Percentiles rank a stretch among this genome's conserved stretches.
phyloP scores from a whole-genome alignment of 345 rosid species.

The Ailanthus altissimus region DNA sequence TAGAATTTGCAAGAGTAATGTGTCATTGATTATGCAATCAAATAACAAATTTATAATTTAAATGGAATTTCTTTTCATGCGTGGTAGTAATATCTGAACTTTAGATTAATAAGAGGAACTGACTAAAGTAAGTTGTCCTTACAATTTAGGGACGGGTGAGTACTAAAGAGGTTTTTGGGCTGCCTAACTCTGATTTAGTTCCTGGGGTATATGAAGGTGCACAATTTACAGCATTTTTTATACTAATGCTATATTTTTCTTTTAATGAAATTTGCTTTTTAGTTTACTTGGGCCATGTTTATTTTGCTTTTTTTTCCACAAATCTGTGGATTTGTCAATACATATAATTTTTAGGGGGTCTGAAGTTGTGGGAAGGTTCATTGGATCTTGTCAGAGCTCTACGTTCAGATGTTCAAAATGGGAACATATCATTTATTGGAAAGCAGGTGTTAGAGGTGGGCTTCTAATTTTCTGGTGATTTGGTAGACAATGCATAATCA shows the following conservation, averaged over 20 bases:
- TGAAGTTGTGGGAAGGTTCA: constrained; percentile 98
- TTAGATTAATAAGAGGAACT: not conserved
- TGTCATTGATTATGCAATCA: not conserved
- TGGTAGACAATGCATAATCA: no score
- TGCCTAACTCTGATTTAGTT: constrained; percentile 86
- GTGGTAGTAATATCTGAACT: not conserved
- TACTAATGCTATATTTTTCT: not conserved
- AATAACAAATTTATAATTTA: not conserved
- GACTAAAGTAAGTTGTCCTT: constrained; percentile 16
- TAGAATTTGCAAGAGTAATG: not conserved
- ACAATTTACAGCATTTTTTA: constrained; percentile 1
- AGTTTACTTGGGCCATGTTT: not conserved
- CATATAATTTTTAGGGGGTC: constrained; percentile 59
- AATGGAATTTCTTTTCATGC: not conserved
- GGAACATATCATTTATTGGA: constrained; percentile 51
- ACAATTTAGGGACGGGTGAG: constrained; percentile 74
- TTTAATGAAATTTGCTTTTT: not conserved
- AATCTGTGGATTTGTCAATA: not conserved
- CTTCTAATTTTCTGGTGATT: constrained; percentile 34
- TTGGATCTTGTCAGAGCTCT: constrained; percentile 86
- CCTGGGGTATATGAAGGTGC: constrained; percentile 96
- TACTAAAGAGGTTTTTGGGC: constrained; percentile 77
- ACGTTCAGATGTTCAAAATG: constrained; percentile 51
- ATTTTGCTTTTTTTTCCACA: not conserved
- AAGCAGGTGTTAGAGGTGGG: constrained; percentile 86